Evolutionary conservation across 75 land plant species (phyloP).

Genomic region (Larix kaempferi): DNA sequence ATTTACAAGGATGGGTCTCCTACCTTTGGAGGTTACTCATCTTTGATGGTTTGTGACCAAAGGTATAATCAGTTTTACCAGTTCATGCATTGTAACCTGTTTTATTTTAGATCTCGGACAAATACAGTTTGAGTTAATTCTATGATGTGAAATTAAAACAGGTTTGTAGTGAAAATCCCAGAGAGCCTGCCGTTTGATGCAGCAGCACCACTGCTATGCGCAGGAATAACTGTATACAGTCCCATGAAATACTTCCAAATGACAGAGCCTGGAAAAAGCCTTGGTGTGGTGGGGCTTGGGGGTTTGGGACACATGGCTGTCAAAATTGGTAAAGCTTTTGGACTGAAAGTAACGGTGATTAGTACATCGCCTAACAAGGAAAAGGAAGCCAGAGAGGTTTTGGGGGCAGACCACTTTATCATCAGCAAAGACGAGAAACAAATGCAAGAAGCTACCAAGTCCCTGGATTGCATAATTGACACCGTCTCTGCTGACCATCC

Average conservation of each 20-base stretch:
- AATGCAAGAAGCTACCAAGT: neutral
- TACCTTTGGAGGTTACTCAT: constrained; percentile 22
- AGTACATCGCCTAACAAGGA: constrained; percentile 83
- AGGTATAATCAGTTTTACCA: neutral
- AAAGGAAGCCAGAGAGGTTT: constrained; percentile 69
- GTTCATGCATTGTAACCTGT: too few relatives aligned
- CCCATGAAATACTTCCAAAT: constrained; percentile 76
- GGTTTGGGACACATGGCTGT: constrained; percentile 97
- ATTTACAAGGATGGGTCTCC: neutral
- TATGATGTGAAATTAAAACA: neutral
- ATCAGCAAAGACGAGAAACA: constrained; percentile 58
- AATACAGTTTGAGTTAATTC: too few relatives aligned
- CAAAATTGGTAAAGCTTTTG: constrained; percentile 90
- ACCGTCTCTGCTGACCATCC: constrained; percentile 37
- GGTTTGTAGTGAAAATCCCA: constrained; percentile 82
- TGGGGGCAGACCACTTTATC: constrained; percentile 83
- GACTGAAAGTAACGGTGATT: constrained; percentile 88
- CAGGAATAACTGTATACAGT: constrained; percentile 90
- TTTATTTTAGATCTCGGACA: too few relatives aligned
- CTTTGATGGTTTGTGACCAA: constrained; percentile 14
- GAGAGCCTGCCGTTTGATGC: constrained; percentile 61
- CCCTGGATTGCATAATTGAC: constrained; percentile 43
- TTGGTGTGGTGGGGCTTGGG: constrained; percentile 18
- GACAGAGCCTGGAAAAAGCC: constrained; percentile 51
- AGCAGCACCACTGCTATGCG: constrained; percentile 76